Evolutionary conservation across 257 asterid species (phyloP).

Genomic region (Primulina eburnea): DNA sequence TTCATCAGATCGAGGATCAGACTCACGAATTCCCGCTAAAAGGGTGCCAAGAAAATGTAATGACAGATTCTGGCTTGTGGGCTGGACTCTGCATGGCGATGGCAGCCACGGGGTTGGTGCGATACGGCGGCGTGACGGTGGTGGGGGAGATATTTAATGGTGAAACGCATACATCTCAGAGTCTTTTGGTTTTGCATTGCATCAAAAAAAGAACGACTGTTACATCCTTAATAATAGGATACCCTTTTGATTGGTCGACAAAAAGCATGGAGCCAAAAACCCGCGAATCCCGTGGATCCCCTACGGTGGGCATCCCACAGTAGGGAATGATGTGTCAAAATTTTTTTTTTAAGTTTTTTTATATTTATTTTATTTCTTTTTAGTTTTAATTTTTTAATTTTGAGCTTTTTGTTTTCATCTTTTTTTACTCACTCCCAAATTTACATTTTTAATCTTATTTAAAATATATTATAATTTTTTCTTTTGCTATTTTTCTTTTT

Average conservation of each 20-base stretch:
- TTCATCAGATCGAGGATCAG: background rate
- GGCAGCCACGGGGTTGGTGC: conserved; percentile 22
- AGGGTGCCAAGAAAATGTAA: conserved; percentile 13
- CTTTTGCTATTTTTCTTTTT: no score
- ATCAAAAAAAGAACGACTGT: conserved; percentile 23
- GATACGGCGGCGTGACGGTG: conserved; percentile 18
- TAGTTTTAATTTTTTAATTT: no score
- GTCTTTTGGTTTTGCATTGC: conserved; percentile 1
- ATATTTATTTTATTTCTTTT: no score
- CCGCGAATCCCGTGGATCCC: no score
- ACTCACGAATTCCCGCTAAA: background rate
- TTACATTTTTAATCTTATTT: no score
- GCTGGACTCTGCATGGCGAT: conserved; percentile 14
- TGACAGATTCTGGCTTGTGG: background rate
- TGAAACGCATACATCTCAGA: conserved; percentile 39
- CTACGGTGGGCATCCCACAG: no score
- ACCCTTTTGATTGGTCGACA: conserved; percentile 15
- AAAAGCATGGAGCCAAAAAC: background rate
- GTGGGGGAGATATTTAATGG: conserved; percentile 23
- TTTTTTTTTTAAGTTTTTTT: no score
- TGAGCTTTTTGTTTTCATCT: no score
- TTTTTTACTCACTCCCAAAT: no score
- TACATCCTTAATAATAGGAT: conserved; percentile 45
- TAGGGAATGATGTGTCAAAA: no score
- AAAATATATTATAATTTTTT: no score